A percentile compares a stretch with the other conserved stretches of the same genome.
phyloP scores from a whole-genome alignment of 2,329 filamentous ascomycete species.

The Purpureocillium takamizusanense region DNA sequence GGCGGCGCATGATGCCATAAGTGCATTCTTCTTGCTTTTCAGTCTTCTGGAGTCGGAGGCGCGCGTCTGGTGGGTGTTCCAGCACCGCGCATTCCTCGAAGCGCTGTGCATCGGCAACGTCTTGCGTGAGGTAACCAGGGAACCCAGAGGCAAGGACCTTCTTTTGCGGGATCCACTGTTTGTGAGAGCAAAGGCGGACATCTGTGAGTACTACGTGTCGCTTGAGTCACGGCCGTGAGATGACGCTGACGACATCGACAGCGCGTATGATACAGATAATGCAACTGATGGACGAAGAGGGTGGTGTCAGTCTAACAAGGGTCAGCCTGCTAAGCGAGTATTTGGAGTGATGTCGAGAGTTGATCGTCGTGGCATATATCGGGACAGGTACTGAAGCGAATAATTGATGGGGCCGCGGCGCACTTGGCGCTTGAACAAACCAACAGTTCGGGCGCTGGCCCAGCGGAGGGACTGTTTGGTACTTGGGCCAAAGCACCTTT shows the following conservation, averaged over 20 bases:
- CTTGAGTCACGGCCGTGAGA: neutral
- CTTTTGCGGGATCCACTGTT: slow-evolving; percentile 47
- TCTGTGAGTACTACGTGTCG: slow-evolving; percentile 41
- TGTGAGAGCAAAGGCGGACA: slow-evolving; percentile 50
- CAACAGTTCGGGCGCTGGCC: too few relatives aligned
- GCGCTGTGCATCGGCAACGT: slow-evolving; percentile 59
- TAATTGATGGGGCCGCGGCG: too few relatives aligned
- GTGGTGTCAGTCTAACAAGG: slow-evolving; percentile 49
- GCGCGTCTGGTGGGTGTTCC: slow-evolving; percentile 77
- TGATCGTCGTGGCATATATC: too few relatives aligned
- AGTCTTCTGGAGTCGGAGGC: slow-evolving; percentile 61
- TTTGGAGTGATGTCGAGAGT: slow-evolving; percentile 16
- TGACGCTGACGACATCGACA: slow-evolving; percentile 14
- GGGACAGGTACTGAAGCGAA: too few relatives aligned
- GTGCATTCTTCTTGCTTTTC: slow-evolving; percentile 66
- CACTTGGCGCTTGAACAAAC: too few relatives aligned
- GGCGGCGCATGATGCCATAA: slow-evolving; percentile 66
- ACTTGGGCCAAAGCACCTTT: too few relatives aligned
- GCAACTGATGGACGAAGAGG: slow-evolving; percentile 48
- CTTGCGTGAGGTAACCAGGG: slow-evolving; percentile 40
- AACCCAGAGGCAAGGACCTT: slow-evolving; percentile 35
- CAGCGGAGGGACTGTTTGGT: too few relatives aligned
- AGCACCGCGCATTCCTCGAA: slow-evolving; percentile 72
- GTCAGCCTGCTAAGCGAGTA: slow-evolving; percentile 50
- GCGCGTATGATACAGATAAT: slow-evolving; percentile 57